Evolutionary conservation across 2,329 filamentous ascomycete species (phyloP).

Genomic region (Pseudogymnoascus sp.): DNA sequence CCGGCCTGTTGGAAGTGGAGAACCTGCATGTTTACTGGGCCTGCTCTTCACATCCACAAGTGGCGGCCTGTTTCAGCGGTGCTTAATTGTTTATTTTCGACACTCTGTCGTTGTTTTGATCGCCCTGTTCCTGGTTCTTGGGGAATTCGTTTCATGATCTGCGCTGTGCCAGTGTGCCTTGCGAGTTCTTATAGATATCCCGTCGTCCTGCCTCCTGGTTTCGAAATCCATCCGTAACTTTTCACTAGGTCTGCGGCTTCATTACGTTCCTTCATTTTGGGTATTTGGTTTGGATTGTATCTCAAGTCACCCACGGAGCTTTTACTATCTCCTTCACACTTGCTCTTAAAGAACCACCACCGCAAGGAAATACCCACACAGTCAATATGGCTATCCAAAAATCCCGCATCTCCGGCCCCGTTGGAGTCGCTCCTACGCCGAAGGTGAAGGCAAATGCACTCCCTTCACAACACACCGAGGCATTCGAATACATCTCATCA

Average conservation of each 20-base stretch:
- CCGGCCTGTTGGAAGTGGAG: conserved; percentile 2
- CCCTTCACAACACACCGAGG: conserved; percentile 46
- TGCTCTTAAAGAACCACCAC: not conserved
- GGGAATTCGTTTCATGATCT: conserved; percentile 5
- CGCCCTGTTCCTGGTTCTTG: not conserved
- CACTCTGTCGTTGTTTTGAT: not conserved
- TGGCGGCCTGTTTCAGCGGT: conserved; percentile 1
- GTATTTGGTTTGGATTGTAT: conserved; percentile 1
- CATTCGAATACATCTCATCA: conserved; percentile 52
- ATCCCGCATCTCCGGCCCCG: conserved; percentile 52
- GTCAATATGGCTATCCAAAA: conserved; percentile 34
- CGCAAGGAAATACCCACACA: not conserved
- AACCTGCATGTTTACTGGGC: not conserved
- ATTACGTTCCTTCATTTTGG: conserved; percentile 5
- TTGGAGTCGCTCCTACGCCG: conserved; percentile 52
- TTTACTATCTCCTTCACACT: not conserved
- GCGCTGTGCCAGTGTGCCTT: not conserved
- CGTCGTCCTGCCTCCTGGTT: not conserved
- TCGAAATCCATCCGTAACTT: not conserved
- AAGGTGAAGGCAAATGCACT: conserved; percentile 51
- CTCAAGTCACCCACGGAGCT: not conserved
- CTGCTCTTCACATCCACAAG: not conserved
- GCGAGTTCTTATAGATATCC: not conserved
- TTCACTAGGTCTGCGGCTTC: conserved; percentile 1
- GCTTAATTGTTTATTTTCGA: conserved; percentile 7